Evolutionary conservation across 2,329 filamentous ascomycete genomes (phyloP).

Genomic region (Fusarium duplospermum): DNA sequence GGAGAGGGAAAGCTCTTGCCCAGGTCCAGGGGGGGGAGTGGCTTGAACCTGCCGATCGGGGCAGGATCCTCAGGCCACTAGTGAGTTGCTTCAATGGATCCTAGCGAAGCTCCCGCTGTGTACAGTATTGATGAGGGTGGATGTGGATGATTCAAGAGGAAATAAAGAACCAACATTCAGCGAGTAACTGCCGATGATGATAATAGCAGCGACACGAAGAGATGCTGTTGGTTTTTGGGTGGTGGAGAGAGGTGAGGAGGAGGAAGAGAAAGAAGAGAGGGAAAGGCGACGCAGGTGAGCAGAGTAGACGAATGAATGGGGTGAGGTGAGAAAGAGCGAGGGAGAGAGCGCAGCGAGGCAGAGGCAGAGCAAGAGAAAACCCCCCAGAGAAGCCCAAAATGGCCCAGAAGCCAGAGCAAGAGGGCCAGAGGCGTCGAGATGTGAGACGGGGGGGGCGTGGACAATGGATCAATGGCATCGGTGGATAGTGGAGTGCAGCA

Average conservation of each 20-base stretch:
- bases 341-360: conserved; percentile 4
- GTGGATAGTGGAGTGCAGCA: conserved; percentile 30
- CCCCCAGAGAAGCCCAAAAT: conserved; percentile 30
- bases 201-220: neutral
- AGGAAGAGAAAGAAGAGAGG: conserved; percentile 20
- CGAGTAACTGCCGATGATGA: conserved; percentile 9
- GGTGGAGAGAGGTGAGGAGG: conserved; percentile 1
- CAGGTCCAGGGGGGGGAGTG: conserved; percentile 45
- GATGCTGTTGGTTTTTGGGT: conserved; percentile 8
- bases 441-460: conserved; percentile 36
- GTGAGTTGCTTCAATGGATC: conserved; percentile 37
- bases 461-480: conserved; percentile 30
- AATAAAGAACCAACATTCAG: neutral
- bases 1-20: conserved; percentile 49
- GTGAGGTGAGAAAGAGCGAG: conserved; percentile 35
- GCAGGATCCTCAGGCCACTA: conserved; percentile 49
- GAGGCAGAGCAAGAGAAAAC: conserved; percentile 9
- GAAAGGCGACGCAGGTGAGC: conserved; percentile 36
- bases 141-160: conserved; percentile 7
- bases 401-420: conserved; percentile 23
- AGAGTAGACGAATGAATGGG: conserved; percentile 32
- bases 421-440: conserved; percentile 25
- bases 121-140: conserved; percentile 27
- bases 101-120: conserved; percentile 37
- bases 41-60: conserved; percentile 51